Percentiles rank a stretch among this genome's conserved stretches.
These are phyloP conservation scores for Dendrobium officinale DNA, from an alignment of 106 monocot genomes.

Conservation along the genomic window DNA sequence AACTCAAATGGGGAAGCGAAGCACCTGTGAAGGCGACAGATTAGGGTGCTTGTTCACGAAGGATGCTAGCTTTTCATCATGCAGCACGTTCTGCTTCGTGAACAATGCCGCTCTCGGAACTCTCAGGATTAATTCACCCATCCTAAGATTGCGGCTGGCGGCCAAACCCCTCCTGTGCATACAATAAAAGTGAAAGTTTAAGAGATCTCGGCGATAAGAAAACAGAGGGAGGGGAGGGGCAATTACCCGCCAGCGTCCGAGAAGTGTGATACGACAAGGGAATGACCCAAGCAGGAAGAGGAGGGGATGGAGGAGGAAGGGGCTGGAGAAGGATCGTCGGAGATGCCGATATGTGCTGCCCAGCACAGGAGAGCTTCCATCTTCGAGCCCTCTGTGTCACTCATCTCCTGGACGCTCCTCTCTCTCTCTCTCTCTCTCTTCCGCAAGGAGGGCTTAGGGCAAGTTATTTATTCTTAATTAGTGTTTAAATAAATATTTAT, in stretches of 20 bases:
- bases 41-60: constrained; percentile 24
- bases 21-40: constrained; percentile 62
- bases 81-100: constrained; percentile 56
- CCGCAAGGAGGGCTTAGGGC: too few species aligned
- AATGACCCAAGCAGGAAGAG: constrained; percentile 52
- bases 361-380: constrained; percentile 50
- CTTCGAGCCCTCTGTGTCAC: constrained; percentile 5
- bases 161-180: constrained; percentile 67
- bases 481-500: too few species aligned
- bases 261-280: constrained; percentile 59
- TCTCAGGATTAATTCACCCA: constrained; percentile 59
- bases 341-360: constrained; percentile 69
- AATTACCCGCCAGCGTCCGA: constrained; percentile 74
- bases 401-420: not conserved
- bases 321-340: constrained; percentile 29
- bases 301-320: constrained; percentile 1
- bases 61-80: constrained; percentile 36
- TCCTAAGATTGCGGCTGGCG: constrained; percentile 53
- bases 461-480: too few species aligned
- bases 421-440: not conserved
- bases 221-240: not conserved
- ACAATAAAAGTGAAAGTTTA: not conserved
- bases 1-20: constrained; percentile 2
- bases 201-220: not conserved
- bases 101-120: constrained; percentile 67